Conservation (phyloP, 1,284 basidiomycete genomes). For the Kwoniella shivajii region DNA sequence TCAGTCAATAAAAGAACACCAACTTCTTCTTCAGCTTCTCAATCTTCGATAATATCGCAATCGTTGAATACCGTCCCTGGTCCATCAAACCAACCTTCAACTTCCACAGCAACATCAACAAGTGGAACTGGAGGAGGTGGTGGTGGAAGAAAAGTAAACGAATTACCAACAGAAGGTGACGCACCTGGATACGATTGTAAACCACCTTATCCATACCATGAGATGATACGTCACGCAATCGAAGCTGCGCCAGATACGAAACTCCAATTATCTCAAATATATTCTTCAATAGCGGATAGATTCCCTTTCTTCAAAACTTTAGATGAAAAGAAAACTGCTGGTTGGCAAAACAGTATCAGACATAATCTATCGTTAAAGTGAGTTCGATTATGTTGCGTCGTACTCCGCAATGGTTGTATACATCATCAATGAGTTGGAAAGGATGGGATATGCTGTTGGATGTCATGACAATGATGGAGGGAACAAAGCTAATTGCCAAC, state of each 20-base stretch:
- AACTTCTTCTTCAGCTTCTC: constrained; percentile 33
- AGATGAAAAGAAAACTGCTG: constrained; percentile 52
- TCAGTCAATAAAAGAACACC: constrained; percentile 9
- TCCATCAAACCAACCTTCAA: neutral
- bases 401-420: too few species aligned
- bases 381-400: constrained; percentile 16
- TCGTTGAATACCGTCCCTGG: constrained; percentile 8
- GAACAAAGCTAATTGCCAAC: neutral
- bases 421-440: too few species aligned
- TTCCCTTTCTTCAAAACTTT: constrained; percentile 55
- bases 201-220: constrained; percentile 53
- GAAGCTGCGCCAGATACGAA: constrained; percentile 46
- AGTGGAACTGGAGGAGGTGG: constrained; percentile 2
- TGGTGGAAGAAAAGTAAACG: constrained; percentile 40
- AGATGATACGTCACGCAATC: constrained; percentile 53
- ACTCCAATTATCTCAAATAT: constrained; percentile 53
- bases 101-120: neutral
- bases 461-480: too few species aligned
- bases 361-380: constrained; percentile 54
- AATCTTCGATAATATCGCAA: constrained; percentile 33
- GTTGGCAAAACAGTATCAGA: constrained; percentile 54
- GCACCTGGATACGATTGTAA: constrained; percentile 51
- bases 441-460: too few species aligned
- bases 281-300: constrained; percentile 48
- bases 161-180: constrained; percentile 45